A percentile compares a stretch with the other conserved stretches of the same genome.
These are phyloP conservation scores for Cyphellophora attinorum DNA, from an alignment of 2,329 filamentous ascomycete genomes.

Conservation along the genomic window DNA sequence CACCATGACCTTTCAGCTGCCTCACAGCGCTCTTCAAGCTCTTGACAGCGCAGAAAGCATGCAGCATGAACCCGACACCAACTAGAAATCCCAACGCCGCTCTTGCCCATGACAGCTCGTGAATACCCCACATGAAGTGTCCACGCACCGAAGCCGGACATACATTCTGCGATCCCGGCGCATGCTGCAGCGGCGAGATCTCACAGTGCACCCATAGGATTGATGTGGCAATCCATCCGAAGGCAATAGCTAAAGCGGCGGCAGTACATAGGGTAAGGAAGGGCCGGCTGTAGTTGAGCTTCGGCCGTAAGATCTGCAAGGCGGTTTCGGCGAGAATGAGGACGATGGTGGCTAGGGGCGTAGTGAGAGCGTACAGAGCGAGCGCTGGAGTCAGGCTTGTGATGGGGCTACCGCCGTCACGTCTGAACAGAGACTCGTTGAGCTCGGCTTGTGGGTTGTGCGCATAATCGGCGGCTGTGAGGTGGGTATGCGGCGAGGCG, in stretches of 20 bases:
- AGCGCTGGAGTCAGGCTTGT: slow-evolving; percentile 8
- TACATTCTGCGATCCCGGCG: slow-evolving; percentile 35
- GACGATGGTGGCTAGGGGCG: slow-evolving; percentile 7
- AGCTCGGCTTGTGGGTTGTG: slow-evolving; percentile 8
- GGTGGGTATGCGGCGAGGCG: slow-evolving; percentile 15
- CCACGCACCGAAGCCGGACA: slow-evolving; percentile 38
- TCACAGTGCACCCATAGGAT: slow-evolving; percentile 18
- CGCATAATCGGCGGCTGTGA: slow-evolving; percentile 9
- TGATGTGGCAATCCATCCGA: slow-evolving; percentile 12
- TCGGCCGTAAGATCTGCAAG: neutral
- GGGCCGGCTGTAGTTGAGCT: slow-evolving; percentile 6
- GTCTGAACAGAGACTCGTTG: slow-evolving; percentile 9
- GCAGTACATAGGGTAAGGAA: slow-evolving; percentile 19
- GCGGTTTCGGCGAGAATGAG: slow-evolving; percentile 12
- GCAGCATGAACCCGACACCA: slow-evolving; percentile 1
- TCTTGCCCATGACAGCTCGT: slow-evolving; percentile 15
- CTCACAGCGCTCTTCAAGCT: too few relatives aligned
- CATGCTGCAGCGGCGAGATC: slow-evolving; percentile 6
- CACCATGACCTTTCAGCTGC: too few relatives aligned
- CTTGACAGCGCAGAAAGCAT: slow-evolving; percentile 1
- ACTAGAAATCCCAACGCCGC: slow-evolving; percentile 11
- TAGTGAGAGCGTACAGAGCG: slow-evolving; percentile 15
- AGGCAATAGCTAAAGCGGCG: slow-evolving; percentile 7
- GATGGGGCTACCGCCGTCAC: neutral
- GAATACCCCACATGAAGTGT: slow-evolving; percentile 24